Percentiles rank a stretch among this genome's conserved stretches.
These are phyloP conservation scores for Trichocladium antarcticum DNA, from an alignment of 495 filamentous ascomycete species.

Conservation along the genomic window DNA sequence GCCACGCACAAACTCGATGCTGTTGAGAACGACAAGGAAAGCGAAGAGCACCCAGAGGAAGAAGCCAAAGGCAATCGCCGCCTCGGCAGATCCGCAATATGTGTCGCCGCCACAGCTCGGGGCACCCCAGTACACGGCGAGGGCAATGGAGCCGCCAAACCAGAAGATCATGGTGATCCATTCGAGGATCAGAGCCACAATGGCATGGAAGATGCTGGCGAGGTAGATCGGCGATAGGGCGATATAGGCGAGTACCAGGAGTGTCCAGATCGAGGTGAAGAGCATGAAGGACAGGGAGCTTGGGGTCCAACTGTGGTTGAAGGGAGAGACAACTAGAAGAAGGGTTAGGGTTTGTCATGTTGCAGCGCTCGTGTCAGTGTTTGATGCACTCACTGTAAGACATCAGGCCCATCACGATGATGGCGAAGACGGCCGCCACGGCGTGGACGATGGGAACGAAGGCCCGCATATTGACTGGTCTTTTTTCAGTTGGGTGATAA, in stretches of 20 bases:
- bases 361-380: not conserved
- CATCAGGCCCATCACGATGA: conserved; percentile 61
- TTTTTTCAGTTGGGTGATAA: no score
- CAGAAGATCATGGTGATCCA: conserved; percentile 72
- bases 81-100: conserved; percentile 32
- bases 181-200: conserved; percentile 54
- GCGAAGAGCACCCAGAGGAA: conserved; percentile 36
- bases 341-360: conserved; percentile 4
- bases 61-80: conserved; percentile 39
- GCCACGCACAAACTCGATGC: conserved; percentile 22
- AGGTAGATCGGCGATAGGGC: conserved; percentile 50
- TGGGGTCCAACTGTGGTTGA: conserved; percentile 27
- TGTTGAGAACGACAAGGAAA: conserved; percentile 29
- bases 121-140: conserved; percentile 49
- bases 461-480: conserved; percentile 8
- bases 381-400: conserved; percentile 52
- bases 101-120: conserved; percentile 23
- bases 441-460: conserved; percentile 55
- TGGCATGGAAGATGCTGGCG: conserved; percentile 46
- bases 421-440: conserved; percentile 51
- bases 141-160: conserved; percentile 72
- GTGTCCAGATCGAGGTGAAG: conserved; percentile 61
- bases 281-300: conserved; percentile 56
- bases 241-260: conserved; percentile 58
- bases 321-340: conserved; percentile 26